These are phyloP conservation scores for Phytopythium helicoides DNA, from an alignment of 352 stramenopile genomes.

Conservation along the genomic window DNA sequence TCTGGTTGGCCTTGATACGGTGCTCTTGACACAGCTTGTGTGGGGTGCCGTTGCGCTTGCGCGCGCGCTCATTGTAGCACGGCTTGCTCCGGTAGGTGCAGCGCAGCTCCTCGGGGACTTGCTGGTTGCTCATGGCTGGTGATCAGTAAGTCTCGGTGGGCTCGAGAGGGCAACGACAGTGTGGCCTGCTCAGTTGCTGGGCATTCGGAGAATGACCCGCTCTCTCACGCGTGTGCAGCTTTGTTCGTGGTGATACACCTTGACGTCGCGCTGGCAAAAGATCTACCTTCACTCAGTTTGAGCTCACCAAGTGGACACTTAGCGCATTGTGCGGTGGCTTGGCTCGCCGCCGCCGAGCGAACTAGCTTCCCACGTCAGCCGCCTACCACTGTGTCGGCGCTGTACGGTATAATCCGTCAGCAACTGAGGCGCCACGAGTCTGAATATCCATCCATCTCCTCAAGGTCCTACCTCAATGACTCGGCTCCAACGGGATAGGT, in stretches of 20 bases:
- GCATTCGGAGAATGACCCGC: conserved; percentile 4
- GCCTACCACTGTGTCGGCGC: too few species aligned
- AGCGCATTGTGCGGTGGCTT: too few species aligned
- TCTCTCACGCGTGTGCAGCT: background rate
- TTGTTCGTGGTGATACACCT: too few species aligned
- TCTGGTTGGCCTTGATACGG: conserved; percentile 51
- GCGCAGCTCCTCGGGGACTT: conserved; percentile 13
- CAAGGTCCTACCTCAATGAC: too few species aligned
- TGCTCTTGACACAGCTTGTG: conserved; percentile 55
- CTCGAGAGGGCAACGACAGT: background rate
- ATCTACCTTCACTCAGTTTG: too few species aligned
- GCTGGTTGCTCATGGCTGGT: conserved; percentile 3
- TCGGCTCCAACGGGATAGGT: background rate
- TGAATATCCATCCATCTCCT: too few species aligned
- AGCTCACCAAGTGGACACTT: too few species aligned
- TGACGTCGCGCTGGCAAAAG: too few species aligned
- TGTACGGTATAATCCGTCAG: too few species aligned
- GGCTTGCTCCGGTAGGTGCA: conserved; percentile 51
- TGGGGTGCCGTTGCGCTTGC: conserved; percentile 43
- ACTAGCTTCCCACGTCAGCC: too few species aligned
- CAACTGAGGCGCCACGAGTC: too few species aligned
- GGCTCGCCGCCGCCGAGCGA: too few species aligned
- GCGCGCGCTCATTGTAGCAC: conserved; percentile 40
- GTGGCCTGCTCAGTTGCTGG: conserved; percentile 5
- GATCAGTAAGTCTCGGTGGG: background rate